Percentiles rank a stretch among this genome's conserved stretches.
Conservation (phyloP, 169 alveolate species). For the Hepatocystis sp. region DNA sequence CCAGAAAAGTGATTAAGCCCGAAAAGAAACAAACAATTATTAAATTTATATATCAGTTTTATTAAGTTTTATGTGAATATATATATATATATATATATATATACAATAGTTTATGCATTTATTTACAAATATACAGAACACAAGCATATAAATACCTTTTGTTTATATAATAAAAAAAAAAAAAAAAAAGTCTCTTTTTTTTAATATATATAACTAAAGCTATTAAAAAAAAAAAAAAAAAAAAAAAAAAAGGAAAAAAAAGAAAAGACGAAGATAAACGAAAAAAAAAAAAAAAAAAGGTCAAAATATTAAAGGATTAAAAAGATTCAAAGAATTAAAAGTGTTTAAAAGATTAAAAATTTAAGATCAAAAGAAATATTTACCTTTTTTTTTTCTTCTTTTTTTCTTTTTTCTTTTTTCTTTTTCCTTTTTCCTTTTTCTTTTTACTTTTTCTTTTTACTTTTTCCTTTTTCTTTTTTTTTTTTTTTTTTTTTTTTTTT, state of each 20-base stretch:
- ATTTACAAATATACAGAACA: background rate
- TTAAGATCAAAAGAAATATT: no score
- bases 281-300: no score
- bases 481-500: slow-evolving; percentile 2
- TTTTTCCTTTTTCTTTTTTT: no score
- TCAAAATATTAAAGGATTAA: no score
- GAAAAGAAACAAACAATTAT: background rate
- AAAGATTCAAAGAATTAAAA: no score
- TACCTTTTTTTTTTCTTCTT: no score
- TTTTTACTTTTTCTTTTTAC: background rate
- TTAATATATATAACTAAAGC: no score
- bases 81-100: background rate
- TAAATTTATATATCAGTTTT: background rate
- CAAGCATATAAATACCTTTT: slow-evolving; percentile 2
- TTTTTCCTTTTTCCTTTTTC: background rate
- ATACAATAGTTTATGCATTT: background rate
- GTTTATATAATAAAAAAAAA: background rate
- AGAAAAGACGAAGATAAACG: no score
- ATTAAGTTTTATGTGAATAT: background rate
- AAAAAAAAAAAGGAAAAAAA: no score
- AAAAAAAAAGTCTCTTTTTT: no score
- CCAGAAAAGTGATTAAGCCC: background rate
- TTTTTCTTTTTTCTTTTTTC: background rate
- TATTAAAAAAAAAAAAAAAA: no score
- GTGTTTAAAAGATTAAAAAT: no score